phyloP scores from a whole-genome alignment of 2,329 filamentous ascomycete genomes.

The Neopestalotiopsis clavispora region DNA sequence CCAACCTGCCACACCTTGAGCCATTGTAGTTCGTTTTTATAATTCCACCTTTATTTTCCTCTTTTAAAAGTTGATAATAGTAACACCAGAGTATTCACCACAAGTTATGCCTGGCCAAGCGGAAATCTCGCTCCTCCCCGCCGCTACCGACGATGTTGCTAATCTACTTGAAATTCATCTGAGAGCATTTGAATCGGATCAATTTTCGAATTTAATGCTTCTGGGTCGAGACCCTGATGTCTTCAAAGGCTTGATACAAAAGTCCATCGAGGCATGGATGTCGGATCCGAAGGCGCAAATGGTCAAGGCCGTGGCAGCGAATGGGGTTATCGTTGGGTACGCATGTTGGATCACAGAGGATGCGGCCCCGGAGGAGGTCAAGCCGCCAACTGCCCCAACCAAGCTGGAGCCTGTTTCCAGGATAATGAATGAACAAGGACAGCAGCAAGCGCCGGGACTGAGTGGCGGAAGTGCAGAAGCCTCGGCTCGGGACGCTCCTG shows the following conservation, averaged over 20 bases:
- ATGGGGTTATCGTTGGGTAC: constrained; percentile 1
- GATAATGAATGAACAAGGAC: neutral
- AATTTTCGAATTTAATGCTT: constrained; percentile 16
- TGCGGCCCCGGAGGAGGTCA: neutral
- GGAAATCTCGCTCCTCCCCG: constrained; percentile 1
- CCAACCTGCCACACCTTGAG: too few relatives aligned
- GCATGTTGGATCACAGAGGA: constrained; percentile 14
- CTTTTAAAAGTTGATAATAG: neutral
- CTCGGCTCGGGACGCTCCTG: neutral
- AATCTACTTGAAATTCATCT: constrained; percentile 3
- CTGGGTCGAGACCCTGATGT: constrained; percentile 1
- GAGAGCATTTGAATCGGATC: constrained; percentile 12
- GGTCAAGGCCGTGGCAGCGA: constrained; percentile 4
- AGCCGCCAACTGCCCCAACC: neutral
- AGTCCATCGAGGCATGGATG: constrained; percentile 11
- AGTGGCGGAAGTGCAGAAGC: neutral
- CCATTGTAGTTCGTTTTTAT: too few relatives aligned
- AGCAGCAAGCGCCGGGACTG: neutral
- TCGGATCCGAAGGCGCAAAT: constrained; percentile 6
- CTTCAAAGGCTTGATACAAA: neutral
- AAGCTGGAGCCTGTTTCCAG: neutral
- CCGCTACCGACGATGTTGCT: neutral
- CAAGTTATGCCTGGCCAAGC: neutral
- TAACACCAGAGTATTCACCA: neutral
- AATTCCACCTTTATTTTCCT: neutral